Evolutionary conservation across 805 yeast species (phyloP), one percentile per base, ranked within the genome.

Genomic region (Kurtzmaniella fragi): DNA sequence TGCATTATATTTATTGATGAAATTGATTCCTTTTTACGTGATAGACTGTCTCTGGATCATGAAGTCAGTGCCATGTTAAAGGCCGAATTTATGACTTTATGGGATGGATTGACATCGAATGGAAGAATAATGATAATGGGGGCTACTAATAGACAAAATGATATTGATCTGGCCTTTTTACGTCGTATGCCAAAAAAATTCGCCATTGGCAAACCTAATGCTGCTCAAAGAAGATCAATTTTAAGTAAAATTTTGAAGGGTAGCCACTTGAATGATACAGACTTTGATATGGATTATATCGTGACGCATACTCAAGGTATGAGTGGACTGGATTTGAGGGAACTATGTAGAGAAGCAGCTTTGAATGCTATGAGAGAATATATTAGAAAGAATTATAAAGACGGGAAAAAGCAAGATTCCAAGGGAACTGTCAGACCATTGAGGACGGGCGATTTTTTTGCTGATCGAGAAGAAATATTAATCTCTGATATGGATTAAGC

Each of bases 1-100:
- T 89, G 97, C 60, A 93, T 91, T 46, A 81, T 91, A 35, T 91
- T 91, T 61, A 87, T 91, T 43, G 99, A 91, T 63, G 99, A 91
- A 61, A 93, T 91, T 43, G 99, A 91, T 65, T 87, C 97, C 5
- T 89, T 91, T 55, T 69, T 91, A 49, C 76, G 97, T 49, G 95
- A 88, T 54, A 74, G 99, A 45, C 75, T 82, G 14, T 75, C 87
- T 1, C 70, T 72, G 35, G 99, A 91, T 62, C 97, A 91, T 62
- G 99, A 91, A 62, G 89, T 87, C n/a, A 89, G 96, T 25, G 87
- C 96, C 1, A 82, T 84, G 75, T 69, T 91, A 45, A 91, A 91
- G 62, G 96, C 98, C 1, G 98, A 91, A 61, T 93, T 91, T 54
- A 91, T 91, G 97, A 88, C 96, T 0, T 66, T 91, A 37, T 91